Percentiles rank a stretch among this genome's conserved stretches.
Conservation (phyloP, 169 alveolate genomes). For the Theileria sp. region DNA sequence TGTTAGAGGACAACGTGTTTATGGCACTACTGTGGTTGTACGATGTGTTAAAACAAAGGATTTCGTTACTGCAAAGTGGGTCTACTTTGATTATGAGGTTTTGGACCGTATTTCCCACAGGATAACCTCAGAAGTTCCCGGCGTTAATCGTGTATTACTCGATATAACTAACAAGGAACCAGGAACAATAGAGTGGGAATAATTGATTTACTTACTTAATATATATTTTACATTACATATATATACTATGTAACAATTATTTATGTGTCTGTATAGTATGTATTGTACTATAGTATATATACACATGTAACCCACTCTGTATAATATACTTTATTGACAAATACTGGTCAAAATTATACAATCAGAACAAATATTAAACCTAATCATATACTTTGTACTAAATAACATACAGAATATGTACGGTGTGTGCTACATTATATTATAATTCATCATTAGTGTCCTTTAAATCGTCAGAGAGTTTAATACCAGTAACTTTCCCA, state of each 20-base stretch:
- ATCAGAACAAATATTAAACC: neutral
- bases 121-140: conserved; percentile 68
- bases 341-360: no score
- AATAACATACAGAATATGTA: neutral
- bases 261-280: no score
- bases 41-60: conserved; percentile 71
- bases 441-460: conserved; percentile 3
- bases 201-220: neutral
- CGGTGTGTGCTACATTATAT: conserved; percentile 1
- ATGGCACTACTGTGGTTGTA: conserved; percentile 67
- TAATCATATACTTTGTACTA: neutral
- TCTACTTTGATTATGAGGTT: conserved; percentile 64
- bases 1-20: conserved; percentile 70
- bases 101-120: conserved; percentile 67
- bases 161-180: conserved; percentile 79
- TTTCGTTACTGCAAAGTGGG: conserved; percentile 73
- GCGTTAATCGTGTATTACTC: conserved; percentile 71
- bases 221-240: neutral
- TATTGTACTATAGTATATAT: no score
- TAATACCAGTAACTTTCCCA: conserved; percentile 41
- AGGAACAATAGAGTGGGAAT: conserved; percentile 75
- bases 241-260: no score
- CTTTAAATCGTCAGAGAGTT: conserved; percentile 25
- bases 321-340: neutral
- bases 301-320: no score